Evolutionary conservation across 2,329 filamentous ascomycete genomes (phyloP).

Genomic region (Aureobasidium sp.): DNA sequence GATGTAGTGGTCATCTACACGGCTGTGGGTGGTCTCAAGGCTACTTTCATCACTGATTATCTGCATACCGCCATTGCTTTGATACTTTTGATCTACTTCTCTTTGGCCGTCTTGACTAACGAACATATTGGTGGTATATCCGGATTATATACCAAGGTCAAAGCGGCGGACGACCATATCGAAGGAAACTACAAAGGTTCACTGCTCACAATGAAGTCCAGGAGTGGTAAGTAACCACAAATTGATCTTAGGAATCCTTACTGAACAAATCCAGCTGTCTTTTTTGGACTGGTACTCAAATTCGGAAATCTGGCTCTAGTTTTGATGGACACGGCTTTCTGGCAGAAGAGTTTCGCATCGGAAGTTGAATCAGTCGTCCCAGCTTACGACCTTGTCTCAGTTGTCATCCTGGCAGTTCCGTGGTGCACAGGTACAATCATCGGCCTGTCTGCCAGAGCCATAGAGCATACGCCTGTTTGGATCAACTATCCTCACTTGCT

Average conservation of each 20-base stretch:
- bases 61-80: slow-evolving; percentile 43
- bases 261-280: slow-evolving; percentile 19
- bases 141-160: slow-evolving; percentile 43
- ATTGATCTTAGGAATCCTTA: background rate
- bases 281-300: slow-evolving; percentile 43
- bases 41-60: slow-evolving; percentile 45
- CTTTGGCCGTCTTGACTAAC: slow-evolving; percentile 39
- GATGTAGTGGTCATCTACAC: slow-evolving; percentile 42
- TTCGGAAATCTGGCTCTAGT: slow-evolving; percentile 46
- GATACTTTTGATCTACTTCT: slow-evolving; percentile 43
- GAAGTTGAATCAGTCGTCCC: slow-evolving; percentile 43
- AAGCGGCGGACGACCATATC: slow-evolving; percentile 38
- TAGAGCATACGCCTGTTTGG: slow-evolving; percentile 42
- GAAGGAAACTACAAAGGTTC: slow-evolving; percentile 43
- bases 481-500: slow-evolving; percentile 38
- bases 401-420: slow-evolving; percentile 43
- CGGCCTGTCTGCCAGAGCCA: slow-evolving; percentile 38
- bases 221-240: slow-evolving; percentile 29
- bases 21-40: slow-evolving; percentile 43
- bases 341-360: slow-evolving; percentile 47
- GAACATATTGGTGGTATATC: slow-evolving; percentile 37
- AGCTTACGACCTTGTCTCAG: slow-evolving; percentile 40
- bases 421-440: slow-evolving; percentile 44
- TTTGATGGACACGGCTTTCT: slow-evolving; percentile 48
- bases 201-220: slow-evolving; percentile 44